Conservation (phyloP, 768 basidiomycete species). For the Russula dissimulans region DNA sequence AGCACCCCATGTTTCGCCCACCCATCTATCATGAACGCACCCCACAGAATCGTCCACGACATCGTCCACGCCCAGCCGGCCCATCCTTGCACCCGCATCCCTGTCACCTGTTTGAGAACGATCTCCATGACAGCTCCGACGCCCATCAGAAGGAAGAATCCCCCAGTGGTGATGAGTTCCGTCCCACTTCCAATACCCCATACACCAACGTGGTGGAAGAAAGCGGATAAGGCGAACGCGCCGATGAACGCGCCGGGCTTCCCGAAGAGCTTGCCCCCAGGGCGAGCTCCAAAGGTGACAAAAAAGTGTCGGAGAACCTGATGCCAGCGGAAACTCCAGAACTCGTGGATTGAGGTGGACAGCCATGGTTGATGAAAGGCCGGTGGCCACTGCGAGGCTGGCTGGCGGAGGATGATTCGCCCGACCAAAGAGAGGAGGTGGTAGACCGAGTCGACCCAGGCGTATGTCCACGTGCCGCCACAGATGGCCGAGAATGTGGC, state of each 20-base stretch:
- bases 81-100: background rate
- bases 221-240: constrained; percentile 49
- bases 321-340: constrained; percentile 37
- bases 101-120: background rate
- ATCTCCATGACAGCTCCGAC: background rate
- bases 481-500: constrained; percentile 4
- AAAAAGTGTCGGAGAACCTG: constrained; percentile 30
- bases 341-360: constrained; percentile 31
- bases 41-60: background rate
- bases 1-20: background rate
- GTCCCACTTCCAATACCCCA: constrained; percentile 19
- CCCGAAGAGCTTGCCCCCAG: constrained; percentile 35
- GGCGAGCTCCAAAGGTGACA: constrained; percentile 26
- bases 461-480: constrained; percentile 15
- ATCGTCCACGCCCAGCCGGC: background rate
- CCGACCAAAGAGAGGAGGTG: constrained; percentile 22
- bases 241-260: constrained; percentile 45
- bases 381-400: constrained; percentile 30
- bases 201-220: constrained; percentile 49
- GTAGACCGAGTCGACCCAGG: constrained; percentile 21
- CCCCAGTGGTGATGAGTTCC: constrained; percentile 19
- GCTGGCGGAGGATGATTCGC: constrained; percentile 26
- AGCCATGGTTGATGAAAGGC: constrained; percentile 30
- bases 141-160: background rate
- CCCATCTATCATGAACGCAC: background rate